Evolutionary conservation across 371 early-diverging fungal species (phyloP).

Genomic region (Mortierella sp.): DNA sequence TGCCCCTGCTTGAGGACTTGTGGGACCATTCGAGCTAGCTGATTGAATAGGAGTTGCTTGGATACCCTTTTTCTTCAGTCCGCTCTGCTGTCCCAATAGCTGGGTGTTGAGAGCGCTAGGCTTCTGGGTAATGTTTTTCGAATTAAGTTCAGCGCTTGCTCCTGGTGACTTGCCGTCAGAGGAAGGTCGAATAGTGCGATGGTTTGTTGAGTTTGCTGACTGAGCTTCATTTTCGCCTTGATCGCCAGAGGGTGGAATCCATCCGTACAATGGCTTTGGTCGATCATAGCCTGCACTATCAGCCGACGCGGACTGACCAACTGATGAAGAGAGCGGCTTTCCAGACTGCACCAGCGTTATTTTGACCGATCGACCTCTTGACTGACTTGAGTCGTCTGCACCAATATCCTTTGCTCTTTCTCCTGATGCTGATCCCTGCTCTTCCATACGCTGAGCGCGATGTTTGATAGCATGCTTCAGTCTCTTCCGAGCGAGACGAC

Average conservation of each 20-base stretch:
- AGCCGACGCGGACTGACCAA: slow-evolving; percentile 5
- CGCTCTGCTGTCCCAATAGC: not conserved
- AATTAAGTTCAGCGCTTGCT: not conserved
- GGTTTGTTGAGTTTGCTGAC: not conserved
- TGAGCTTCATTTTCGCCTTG: slow-evolving; percentile 4
- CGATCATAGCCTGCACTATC: slow-evolving; percentile 13
- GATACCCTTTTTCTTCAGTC: slow-evolving; percentile 6
- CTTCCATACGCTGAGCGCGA: slow-evolving; percentile 25
- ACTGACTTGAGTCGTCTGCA: not conserved
- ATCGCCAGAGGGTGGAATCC: slow-evolving; percentile 13
- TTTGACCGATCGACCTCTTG: slow-evolving; percentile 31
- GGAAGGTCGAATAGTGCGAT: slow-evolving; percentile 19
- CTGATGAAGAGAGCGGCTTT: slow-evolving; percentile 17
- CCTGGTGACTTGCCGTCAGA: slow-evolving; percentile 10
- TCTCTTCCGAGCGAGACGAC: slow-evolving; percentile 33
- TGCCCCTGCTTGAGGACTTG: slow-evolving; percentile 9
- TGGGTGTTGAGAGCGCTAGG: slow-evolving; percentile 10
- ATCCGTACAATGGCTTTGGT: slow-evolving; percentile 29
- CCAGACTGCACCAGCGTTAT: slow-evolving; percentile 42
- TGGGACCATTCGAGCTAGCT: slow-evolving; percentile 16
- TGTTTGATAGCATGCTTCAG: slow-evolving; percentile 23
- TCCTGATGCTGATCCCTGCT: slow-evolving; percentile 5
- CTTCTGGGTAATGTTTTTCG: not conserved
- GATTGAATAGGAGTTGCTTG: slow-evolving; percentile 13
- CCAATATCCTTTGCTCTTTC: slow-evolving; percentile 9